Evolutionary conservation across 2,329 filamentous ascomycete genomes (phyloP).

Genomic region (Aspergillus neotritici): DNA sequence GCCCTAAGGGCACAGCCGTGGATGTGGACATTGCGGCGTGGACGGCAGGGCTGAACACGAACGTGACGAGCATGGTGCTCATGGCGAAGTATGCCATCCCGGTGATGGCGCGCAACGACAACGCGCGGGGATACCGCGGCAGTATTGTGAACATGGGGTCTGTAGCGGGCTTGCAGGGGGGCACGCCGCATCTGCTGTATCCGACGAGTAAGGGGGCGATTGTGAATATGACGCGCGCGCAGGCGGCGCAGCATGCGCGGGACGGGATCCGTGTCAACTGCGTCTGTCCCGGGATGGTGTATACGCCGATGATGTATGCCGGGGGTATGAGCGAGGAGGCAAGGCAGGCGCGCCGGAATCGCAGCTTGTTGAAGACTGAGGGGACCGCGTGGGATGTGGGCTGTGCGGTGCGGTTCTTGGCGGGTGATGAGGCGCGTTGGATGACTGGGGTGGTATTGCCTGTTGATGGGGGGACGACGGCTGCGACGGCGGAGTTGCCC

Average conservation of each 20-base stretch:
- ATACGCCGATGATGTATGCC: slow-evolving; percentile 52
- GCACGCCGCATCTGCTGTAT: slow-evolving; percentile 50
- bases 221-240: slow-evolving; percentile 53
- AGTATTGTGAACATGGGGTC: slow-evolving; percentile 53
- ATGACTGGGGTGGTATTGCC: slow-evolving; percentile 46
- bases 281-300: slow-evolving; percentile 52
- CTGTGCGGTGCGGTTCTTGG: slow-evolving; percentile 48
- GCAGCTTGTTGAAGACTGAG: slow-evolving; percentile 50
- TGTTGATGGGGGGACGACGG: slow-evolving; percentile 46
- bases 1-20: slow-evolving; percentile 54
- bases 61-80: slow-evolving; percentile 60
- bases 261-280: slow-evolving; percentile 52
- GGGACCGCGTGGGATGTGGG: slow-evolving; percentile 52
- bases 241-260: slow-evolving; percentile 50
- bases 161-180: slow-evolving; percentile 49
- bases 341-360: slow-evolving; percentile 44
- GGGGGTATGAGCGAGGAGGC: slow-evolving; percentile 48
- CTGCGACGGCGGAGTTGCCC: slow-evolving; percentile 4
- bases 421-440: slow-evolving; percentile 49
- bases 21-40: slow-evolving; percentile 57
- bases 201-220: slow-evolving; percentile 51
- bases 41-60: slow-evolving; percentile 54
- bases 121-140: slow-evolving; percentile 27
- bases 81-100: slow-evolving; percentile 60
- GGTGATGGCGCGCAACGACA: slow-evolving; percentile 52